Evolutionary conservation across 768 basidiomycete genomes (phyloP).

Genomic region (Lactarius indigo): DNA sequence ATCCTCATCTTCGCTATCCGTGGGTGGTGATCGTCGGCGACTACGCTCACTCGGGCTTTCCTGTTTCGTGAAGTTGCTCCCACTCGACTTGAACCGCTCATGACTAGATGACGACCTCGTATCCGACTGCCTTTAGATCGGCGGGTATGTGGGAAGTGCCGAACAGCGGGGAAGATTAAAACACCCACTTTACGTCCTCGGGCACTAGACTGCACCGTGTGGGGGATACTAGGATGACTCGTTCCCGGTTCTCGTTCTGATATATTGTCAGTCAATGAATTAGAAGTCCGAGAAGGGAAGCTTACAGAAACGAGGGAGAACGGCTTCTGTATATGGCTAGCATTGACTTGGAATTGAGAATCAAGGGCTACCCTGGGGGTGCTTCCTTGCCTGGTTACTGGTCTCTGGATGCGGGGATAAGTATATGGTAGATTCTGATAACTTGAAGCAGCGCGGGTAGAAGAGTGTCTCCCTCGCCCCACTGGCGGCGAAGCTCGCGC

Average conservation of each 20-base stretch:
- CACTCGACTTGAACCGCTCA: not conserved
- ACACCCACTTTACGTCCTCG: constrained; percentile 1
- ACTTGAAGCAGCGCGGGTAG: not conserved
- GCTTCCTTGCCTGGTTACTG: not conserved
- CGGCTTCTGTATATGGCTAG: constrained; percentile 11
- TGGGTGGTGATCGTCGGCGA: constrained; percentile 6
- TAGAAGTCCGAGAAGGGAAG: not conserved
- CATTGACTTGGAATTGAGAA: constrained; percentile 18
- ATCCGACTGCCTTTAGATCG: not conserved
- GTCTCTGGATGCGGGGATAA: constrained; percentile 14
- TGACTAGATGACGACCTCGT: not conserved
- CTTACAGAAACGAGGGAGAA: constrained; percentile 9
- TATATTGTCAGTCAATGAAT: not conserved
- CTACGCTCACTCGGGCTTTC: not conserved
- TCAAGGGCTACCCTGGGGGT: not conserved
- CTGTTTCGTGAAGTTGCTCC: not conserved
- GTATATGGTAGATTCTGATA: not conserved
- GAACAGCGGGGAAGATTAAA: not conserved
- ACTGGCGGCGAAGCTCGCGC: not conserved
- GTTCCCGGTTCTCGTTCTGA: not conserved
- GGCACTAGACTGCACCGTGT: not conserved
- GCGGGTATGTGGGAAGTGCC: not conserved
- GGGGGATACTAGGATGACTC: not conserved
- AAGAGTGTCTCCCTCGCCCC: not conserved
- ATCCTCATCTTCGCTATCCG: constrained; percentile 22